These are phyloP conservation scores for Fusarium algeriense DNA, from an alignment of 2,329 filamentous ascomycete species.

Conservation along the genomic window DNA sequence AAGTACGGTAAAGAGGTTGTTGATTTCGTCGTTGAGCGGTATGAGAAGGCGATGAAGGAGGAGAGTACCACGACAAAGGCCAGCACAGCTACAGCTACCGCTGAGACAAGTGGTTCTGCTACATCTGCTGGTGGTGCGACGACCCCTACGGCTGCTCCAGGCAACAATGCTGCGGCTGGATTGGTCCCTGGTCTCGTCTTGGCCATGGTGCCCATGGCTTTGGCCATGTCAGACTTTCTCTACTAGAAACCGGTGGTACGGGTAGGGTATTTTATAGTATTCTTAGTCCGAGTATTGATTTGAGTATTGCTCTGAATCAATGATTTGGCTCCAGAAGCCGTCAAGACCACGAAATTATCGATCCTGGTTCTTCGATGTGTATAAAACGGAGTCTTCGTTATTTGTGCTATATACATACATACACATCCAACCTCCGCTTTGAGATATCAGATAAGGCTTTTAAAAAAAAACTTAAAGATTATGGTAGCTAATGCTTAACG, in stretches of 20 bases:
- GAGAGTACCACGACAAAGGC: slow-evolving; percentile 11
- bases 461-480: too few relatives aligned
- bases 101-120: slow-evolving; percentile 12
- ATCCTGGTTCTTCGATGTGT: too few relatives aligned
- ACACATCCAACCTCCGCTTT: neutral
- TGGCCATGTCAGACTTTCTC: slow-evolving; percentile 11
- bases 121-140: neutral
- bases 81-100: slow-evolving; percentile 10
- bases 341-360: neutral
- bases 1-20: slow-evolving; percentile 53
- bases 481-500: too few relatives aligned
- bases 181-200: slow-evolving; percentile 20
- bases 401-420: neutral
- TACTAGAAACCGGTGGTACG: neutral
- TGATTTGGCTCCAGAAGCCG: too few relatives aligned
- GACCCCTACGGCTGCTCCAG: slow-evolving; percentile 14
- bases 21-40: slow-evolving; percentile 53
- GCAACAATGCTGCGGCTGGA: slow-evolving; percentile 26
- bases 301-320: neutral
- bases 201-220: slow-evolving; percentile 11
- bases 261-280: neutral
- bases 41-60: slow-evolving; percentile 37
- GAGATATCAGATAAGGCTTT: neutral
- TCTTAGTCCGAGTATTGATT: neutral
- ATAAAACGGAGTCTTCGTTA: neutral